These are phyloP conservation scores for Lactifluus hygrophoroides DNA, from an alignment of 768 basidiomycete genomes.

Conservation along the genomic window DNA sequence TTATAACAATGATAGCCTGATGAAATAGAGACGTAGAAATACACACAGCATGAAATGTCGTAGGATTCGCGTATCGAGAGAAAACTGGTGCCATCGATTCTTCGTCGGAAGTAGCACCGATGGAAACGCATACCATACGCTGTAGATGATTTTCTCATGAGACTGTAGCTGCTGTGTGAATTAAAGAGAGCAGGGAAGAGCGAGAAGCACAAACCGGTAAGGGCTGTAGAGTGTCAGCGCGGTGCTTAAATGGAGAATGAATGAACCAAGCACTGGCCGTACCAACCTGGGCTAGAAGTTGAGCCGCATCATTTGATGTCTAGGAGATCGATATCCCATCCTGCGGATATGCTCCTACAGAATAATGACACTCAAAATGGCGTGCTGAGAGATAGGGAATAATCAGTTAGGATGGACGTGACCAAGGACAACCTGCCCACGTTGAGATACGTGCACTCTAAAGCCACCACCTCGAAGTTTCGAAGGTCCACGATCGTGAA, in stretches of 20 bases:
- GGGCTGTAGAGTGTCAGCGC: too few species aligned
- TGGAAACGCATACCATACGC: constrained; percentile 33
- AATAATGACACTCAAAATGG: constrained; percentile 49
- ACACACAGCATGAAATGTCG: constrained; percentile 28
- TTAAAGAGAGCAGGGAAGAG: constrained; percentile 41
- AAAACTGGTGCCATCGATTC: constrained; percentile 47
- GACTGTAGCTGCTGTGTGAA: constrained; percentile 53
- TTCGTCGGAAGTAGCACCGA: constrained; percentile 49
- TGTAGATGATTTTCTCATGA: constrained; percentile 54
- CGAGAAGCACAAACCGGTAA: too few species aligned
- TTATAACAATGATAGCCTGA: too few species aligned
- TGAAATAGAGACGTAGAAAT: too few species aligned
- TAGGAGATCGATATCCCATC: constrained; percentile 44
- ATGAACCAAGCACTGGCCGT: constrained; percentile 14
- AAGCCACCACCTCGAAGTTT: constrained; percentile 66
- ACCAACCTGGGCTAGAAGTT: constrained; percentile 36
- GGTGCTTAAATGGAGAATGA: too few species aligned
- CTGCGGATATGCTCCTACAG: constrained; percentile 47
- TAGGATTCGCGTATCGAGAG: constrained; percentile 40
- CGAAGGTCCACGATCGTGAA: constrained; percentile 27
- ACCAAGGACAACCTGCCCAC: constrained; percentile 27
- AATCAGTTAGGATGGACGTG: background rate
- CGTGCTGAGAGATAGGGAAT: constrained; percentile 30
- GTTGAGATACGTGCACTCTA: constrained; percentile 64
- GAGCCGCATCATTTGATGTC: constrained; percentile 46